phyloP scores from a whole-genome alignment of 495 filamentous ascomycete species.

The Aspergillus sparsus region DNA sequence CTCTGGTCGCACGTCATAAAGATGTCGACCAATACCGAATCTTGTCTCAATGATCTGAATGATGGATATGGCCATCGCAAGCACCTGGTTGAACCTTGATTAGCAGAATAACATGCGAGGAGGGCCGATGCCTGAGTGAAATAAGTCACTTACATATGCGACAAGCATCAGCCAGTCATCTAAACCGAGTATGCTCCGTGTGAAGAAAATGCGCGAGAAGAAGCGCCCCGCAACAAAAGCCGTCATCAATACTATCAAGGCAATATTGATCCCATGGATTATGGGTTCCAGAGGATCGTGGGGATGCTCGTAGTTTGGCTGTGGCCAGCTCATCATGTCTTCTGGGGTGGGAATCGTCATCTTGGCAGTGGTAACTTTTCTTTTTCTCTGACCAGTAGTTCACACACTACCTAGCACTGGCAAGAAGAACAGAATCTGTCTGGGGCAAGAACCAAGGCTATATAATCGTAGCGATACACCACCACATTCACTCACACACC shows the following conservation, averaged over 20 bases:
- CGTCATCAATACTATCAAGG: slow-evolving; percentile 10
- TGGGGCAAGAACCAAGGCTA: no score
- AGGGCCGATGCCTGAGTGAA: not conserved
- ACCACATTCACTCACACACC: no score
- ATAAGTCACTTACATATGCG: slow-evolving; percentile 3
- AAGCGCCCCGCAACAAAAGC: slow-evolving; percentile 9
- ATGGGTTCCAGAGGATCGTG: slow-evolving; percentile 6
- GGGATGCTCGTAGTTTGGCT: slow-evolving; percentile 8
- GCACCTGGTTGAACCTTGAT: not conserved
- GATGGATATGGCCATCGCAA: slow-evolving; percentile 5
- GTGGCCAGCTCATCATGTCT: not conserved
- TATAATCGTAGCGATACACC: no score
- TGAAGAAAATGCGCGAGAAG: not conserved
- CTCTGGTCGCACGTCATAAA: slow-evolving; percentile 1
- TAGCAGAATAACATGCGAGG: no score
- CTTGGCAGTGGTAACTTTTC: not conserved
- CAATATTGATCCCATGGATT: slow-evolving; percentile 6
- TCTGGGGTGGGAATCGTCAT: slow-evolving; percentile 3
- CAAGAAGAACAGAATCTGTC: no score
- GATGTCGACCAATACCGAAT: slow-evolving; percentile 8
- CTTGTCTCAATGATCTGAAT: slow-evolving; percentile 4
- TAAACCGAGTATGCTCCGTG: not conserved
- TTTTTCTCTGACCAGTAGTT: no score
- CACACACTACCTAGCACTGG: no score
- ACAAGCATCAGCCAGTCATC: slow-evolving; percentile 13